Evolutionary conservation across 768 basidiomycete genomes (phyloP).

Genomic region (Boletellus ananas): DNA sequence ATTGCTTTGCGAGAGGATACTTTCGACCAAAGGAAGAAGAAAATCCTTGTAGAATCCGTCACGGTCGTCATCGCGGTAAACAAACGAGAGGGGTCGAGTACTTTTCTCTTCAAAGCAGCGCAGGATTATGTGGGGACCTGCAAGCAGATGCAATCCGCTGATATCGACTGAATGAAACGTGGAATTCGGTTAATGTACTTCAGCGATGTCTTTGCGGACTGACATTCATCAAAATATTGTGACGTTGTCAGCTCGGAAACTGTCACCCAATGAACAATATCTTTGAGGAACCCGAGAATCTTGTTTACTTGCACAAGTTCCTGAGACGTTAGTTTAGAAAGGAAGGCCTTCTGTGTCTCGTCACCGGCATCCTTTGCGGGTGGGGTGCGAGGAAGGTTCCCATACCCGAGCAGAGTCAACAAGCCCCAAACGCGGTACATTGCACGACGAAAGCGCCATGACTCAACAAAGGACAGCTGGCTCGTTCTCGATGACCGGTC

Average conservation of each 20-base stretch:
- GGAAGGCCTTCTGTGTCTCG: slow-evolving; percentile 10
- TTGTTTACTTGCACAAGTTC: slow-evolving; percentile 17
- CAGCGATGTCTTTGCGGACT: too few relatives aligned
- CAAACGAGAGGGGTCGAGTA: slow-evolving; percentile 2
- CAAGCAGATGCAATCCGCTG: slow-evolving; percentile 7
- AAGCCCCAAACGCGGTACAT: slow-evolving; percentile 12
- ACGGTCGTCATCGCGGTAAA: too few relatives aligned
- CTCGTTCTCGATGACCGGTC: slow-evolving; percentile 8
- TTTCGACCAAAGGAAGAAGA: background rate
- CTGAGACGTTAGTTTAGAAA: slow-evolving; percentile 12
- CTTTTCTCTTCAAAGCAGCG: slow-evolving; percentile 13
- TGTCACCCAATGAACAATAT: background rate
- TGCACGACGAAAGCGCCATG: slow-evolving; percentile 10
- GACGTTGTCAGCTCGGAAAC: too few relatives aligned
- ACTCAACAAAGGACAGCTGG: slow-evolving; percentile 13
- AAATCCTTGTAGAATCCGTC: slow-evolving; percentile 3
- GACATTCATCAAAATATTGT: too few relatives aligned
- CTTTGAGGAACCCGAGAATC: slow-evolving; percentile 4
- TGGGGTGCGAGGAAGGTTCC: background rate
- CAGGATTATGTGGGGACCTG: slow-evolving; percentile 13
- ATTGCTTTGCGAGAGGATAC: slow-evolving; percentile 4
- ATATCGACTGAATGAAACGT: too few relatives aligned
- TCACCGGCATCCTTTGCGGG: background rate
- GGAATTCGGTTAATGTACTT: too few relatives aligned
- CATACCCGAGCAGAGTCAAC: slow-evolving; percentile 6